A percentile compares a stretch with the other conserved stretches of the same genome.
phyloP scores from a whole-genome alignment of 2,329 filamentous ascomycete genomes.

The Chalara sp. region DNA sequence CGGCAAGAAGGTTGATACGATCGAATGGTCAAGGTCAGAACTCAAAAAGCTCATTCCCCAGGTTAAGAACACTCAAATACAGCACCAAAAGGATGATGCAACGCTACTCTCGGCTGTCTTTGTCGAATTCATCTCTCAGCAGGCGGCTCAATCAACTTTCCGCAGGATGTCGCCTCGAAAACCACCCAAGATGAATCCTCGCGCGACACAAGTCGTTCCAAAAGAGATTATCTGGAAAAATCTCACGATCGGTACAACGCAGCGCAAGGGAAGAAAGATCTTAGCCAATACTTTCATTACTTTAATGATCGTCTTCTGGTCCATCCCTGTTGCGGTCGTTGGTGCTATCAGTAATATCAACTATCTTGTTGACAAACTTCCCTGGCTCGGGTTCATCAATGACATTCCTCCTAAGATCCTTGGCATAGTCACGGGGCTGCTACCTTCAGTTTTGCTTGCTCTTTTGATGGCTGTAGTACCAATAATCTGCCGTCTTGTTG shows the following conservation, averaged over 20 bases:
- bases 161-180: conserved; percentile 81
- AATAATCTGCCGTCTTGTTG: conserved; percentile 73
- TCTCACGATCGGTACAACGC: conserved; percentile 76
- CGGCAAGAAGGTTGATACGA: conserved; percentile 88
- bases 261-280: conserved; percentile 65
- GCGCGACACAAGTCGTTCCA: conserved; percentile 74
- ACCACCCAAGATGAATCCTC: conserved; percentile 71
- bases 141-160: conserved; percentile 76
- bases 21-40: conserved; percentile 78
- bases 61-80: conserved; percentile 59
- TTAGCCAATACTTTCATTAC: conserved; percentile 62
- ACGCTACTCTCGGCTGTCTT: conserved; percentile 64
- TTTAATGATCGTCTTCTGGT: conserved; percentile 81
- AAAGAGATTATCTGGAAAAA: conserved; percentile 83
- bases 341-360: conserved; percentile 81
- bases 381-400: conserved; percentile 68
- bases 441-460: conserved; percentile 72
- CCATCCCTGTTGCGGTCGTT: conserved; percentile 66
- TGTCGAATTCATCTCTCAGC: conserved; percentile 77
- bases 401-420: conserved; percentile 61
- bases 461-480: conserved; percentile 82
- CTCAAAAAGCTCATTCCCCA: conserved; percentile 68
- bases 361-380: conserved; percentile 51
- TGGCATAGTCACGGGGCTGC: conserved; percentile 75
- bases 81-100: conserved; percentile 56